These are phyloP conservation scores for Coemansia sp. DNA, from an alignment of 192 early-diverging fungal genomes.

Conservation along the genomic window DNA sequence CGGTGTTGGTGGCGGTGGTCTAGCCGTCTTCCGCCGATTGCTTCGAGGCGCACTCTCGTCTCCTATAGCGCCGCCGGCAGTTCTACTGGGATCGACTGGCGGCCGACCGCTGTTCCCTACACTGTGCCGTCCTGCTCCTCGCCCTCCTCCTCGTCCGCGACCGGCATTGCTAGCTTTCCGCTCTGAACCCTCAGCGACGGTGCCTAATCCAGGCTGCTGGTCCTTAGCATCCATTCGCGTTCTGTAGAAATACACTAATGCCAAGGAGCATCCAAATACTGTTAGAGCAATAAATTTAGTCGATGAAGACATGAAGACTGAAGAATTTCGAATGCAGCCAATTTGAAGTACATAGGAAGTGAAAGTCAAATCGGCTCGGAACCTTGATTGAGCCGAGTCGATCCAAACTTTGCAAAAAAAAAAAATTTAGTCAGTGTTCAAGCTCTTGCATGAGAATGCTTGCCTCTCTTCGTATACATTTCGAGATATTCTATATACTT, in stretches of 20 bases:
- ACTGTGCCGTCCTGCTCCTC: background rate
- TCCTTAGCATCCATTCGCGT: slow-evolving; percentile 10
- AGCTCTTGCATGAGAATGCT: background rate
- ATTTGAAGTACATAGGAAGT: background rate
- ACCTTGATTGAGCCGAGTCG: background rate
- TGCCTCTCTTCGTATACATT: background rate
- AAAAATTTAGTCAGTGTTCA: background rate
- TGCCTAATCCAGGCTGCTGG: background rate
- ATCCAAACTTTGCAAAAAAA: background rate
- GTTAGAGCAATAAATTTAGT: background rate
- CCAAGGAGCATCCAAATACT: slow-evolving; percentile 3
- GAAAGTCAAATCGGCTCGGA: background rate
- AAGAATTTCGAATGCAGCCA: background rate
- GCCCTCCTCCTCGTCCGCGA: background rate
- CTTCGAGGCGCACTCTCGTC: background rate
- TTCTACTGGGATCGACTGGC: background rate
- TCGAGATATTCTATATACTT: background rate
- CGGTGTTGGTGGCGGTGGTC: background rate
- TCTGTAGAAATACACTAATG: background rate
- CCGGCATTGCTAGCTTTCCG: background rate
- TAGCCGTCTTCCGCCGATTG: background rate
- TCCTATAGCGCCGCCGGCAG: background rate
- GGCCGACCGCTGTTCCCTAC: background rate
- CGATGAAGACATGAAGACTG: background rate
- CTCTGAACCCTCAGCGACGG: background rate